Evolutionary conservation across 768 basidiomycete species (phyloP).

Genomic region (Botryobasidium botryosum): DNA sequence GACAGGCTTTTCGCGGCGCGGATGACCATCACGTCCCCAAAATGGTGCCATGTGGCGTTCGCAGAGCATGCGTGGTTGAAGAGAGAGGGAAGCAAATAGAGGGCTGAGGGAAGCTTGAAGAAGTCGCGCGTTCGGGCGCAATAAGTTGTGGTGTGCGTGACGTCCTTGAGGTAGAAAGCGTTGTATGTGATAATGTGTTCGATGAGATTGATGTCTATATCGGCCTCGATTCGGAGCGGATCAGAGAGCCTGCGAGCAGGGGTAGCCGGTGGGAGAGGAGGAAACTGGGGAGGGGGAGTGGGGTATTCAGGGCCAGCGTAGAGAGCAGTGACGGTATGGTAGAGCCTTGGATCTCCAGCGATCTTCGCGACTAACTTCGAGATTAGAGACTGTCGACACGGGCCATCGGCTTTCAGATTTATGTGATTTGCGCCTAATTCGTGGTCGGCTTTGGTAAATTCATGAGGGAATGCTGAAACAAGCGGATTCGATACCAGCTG

Average conservation of each 20-base stretch:
- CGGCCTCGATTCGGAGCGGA: too few species aligned
- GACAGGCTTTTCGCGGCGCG: constrained; percentile 15
- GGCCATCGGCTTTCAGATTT: background rate
- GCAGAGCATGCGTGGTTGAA: constrained; percentile 23
- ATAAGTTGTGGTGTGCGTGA: too few species aligned
- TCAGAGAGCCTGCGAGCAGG: too few species aligned
- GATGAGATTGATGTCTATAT: too few species aligned
- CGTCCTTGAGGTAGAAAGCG: too few species aligned
- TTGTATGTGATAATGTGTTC: too few species aligned
- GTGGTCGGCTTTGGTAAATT: background rate
- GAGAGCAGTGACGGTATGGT: constrained; percentile 13
- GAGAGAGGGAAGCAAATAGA: constrained; percentile 20
- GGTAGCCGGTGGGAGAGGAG: too few species aligned
- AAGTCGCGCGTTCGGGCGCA: too few species aligned
- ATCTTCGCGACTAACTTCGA: too few species aligned
- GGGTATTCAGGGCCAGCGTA: constrained; percentile 17
- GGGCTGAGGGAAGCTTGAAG: constrained; percentile 10
- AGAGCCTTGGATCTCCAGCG: constrained; percentile 15
- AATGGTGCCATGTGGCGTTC: constrained; percentile 15
- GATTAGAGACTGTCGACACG: background rate
- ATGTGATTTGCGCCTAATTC: background rate
- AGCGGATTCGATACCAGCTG: background rate
- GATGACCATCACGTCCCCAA: constrained; percentile 20
- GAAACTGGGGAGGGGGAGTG: constrained; percentile 16
- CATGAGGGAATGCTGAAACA: background rate